Evolutionary conservation across 2,329 filamentous ascomycete genomes (phyloP).

Genomic region (Whalleya microplaca): DNA sequence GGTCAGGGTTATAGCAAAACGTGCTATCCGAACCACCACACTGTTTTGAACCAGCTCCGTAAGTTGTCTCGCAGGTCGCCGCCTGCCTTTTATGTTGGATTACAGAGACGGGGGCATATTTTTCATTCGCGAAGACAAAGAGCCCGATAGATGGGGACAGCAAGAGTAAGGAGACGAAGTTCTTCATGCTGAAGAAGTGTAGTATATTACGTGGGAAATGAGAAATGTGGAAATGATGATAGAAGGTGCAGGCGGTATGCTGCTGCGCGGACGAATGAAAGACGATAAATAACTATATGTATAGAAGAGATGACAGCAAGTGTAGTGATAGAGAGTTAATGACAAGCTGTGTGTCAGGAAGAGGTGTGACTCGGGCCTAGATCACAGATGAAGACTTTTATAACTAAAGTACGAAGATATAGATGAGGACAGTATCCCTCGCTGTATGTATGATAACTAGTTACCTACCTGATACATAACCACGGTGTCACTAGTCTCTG

Average conservation of each 20-base stretch:
- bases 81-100: slow-evolving; percentile 26
- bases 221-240: neutral
- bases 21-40: slow-evolving; percentile 38
- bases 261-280: no score
- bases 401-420: neutral
- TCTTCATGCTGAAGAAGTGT: slow-evolving; percentile 9
- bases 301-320: no score
- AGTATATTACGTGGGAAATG: neutral
- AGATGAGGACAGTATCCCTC: slow-evolving; percentile 1
- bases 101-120: slow-evolving; percentile 23
- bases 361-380: neutral
- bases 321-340: neutral
- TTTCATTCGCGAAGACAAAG: slow-evolving; percentile 23
- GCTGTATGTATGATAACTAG: neutral
- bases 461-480: slow-evolving; percentile 10
- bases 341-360: neutral
- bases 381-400: slow-evolving; percentile 2
- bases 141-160: slow-evolving; percentile 21
- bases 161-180: slow-evolving; percentile 24
- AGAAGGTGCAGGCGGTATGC: neutral
- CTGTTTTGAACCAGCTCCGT: slow-evolving; percentile 36
- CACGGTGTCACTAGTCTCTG: neutral
- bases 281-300: no score
- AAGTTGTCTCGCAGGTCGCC: slow-evolving; percentile 40
- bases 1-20: slow-evolving; percentile 40